Conservation (phyloP, 345 rosid species). For the Moricandia moricandioides region DNA sequence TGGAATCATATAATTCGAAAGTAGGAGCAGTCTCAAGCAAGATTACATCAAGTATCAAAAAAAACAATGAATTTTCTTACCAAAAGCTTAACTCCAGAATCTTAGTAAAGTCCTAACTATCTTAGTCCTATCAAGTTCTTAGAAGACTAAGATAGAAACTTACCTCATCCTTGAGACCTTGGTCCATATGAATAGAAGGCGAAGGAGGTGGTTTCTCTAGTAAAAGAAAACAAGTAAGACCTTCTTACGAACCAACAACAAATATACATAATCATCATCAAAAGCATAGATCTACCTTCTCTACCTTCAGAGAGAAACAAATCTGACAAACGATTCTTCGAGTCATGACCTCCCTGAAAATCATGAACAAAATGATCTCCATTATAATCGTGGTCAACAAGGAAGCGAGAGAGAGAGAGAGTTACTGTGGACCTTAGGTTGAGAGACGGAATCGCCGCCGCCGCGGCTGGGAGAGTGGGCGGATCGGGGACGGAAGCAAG, state of each 20-base stretch:
- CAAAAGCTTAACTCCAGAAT: too few species aligned
- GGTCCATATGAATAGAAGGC: constrained; percentile 35
- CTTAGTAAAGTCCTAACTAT: too few species aligned
- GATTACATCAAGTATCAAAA: too few species aligned
- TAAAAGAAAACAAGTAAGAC: background rate
- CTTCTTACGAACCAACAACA: background rate
- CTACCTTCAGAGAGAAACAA: constrained; percentile 70
- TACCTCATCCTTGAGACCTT: constrained; percentile 68
- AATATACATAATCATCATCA: background rate
- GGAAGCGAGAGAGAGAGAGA: background rate
- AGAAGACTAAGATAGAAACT: background rate
- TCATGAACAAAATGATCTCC: background rate
- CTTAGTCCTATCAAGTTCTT: too few species aligned
- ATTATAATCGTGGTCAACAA: background rate
- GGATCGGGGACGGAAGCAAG: constrained; percentile 57
- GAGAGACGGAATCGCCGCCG: background rate
- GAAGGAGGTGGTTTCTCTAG: constrained; percentile 42
- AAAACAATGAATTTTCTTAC: too few species aligned
- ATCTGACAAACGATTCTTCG: constrained; percentile 59
- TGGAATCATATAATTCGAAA: too few species aligned
- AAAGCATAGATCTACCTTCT: background rate
- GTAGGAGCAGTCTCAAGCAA: too few species aligned
- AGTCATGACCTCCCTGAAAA: constrained; percentile 46
- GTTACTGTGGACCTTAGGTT: constrained; percentile 16
- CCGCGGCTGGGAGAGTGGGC: constrained; percentile 15